Evolutionary conservation across 805 yeast genomes (phyloP).

Genomic region (Ogataea degrootiae): DNA sequence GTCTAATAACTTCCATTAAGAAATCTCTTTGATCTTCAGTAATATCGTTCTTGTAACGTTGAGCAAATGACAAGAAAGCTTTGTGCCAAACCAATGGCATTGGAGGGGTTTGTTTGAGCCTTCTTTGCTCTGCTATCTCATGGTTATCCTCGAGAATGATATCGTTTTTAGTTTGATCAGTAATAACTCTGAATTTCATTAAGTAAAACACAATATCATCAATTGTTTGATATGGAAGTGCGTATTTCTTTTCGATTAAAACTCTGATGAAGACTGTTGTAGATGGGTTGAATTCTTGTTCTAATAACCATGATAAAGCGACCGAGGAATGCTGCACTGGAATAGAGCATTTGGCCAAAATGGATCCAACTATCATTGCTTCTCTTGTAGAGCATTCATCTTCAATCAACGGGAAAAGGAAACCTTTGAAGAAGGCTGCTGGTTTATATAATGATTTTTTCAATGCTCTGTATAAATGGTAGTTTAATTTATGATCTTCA

Average conservation of each 20-base stretch:
- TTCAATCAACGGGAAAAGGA: slow-evolving; percentile 85
- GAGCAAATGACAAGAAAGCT: slow-evolving; percentile 90
- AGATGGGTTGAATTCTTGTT: slow-evolving; percentile 82
- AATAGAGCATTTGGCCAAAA: slow-evolving; percentile 80
- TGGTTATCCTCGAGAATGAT: slow-evolving; percentile 19
- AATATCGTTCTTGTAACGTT: slow-evolving; percentile 92
- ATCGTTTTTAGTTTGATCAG: slow-evolving; percentile 29
- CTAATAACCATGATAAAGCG: slow-evolving; percentile 79
- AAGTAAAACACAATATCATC: slow-evolving; percentile 93
- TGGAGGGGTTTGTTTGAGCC: slow-evolving; percentile 38
- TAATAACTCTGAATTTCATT: slow-evolving; percentile 76
- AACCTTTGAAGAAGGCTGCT: slow-evolving; percentile 95
- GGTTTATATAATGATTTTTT: slow-evolving; percentile 95
- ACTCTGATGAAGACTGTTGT: slow-evolving; percentile 86
- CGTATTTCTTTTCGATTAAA: slow-evolving; percentile 89
- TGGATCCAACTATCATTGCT: slow-evolving; percentile 92
- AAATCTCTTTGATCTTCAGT: slow-evolving; percentile 99
- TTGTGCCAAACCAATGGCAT: slow-evolving; percentile 98
- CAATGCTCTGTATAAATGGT: slow-evolving; percentile 86
- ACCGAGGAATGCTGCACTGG: slow-evolving; percentile 97
- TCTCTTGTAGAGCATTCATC: slow-evolving; percentile 88
- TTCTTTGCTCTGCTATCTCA: slow-evolving; percentile 29
- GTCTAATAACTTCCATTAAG: slow-evolving; percentile 83
- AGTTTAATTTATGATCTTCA: slow-evolving; percentile 76
- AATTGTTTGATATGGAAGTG: slow-evolving; percentile 92